Evolutionary conservation across 495 filamentous ascomycete species (phyloP), one percentile per base, ranked within the genome.

Genomic region (Xylaria nigripes): DNA sequence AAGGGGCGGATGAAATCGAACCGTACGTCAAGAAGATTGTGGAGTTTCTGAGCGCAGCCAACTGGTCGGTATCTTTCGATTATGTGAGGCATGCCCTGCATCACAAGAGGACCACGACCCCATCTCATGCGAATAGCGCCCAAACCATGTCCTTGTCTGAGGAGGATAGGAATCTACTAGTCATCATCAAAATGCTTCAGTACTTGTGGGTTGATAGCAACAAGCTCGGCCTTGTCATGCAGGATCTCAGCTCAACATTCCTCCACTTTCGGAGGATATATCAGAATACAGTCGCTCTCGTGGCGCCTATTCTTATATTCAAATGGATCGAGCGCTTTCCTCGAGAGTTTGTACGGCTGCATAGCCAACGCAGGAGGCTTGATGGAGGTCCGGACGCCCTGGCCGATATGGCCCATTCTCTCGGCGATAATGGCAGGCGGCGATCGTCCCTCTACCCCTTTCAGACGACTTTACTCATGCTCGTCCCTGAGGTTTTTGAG

Each of bases 401-500:
- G 8, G 84, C 84, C 45, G 82, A 85, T 50, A 83, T 84, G 74
- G 74, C 81, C 1, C 71, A 75, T 38, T 76, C 78, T 6, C 67
- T 83, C 29, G 65, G 72, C 24, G 81, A 85, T 54, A 75, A 73
- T 41, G 72, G 69, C 13, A 71, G 71, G 56, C 70, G 79, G 21
- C 76, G 76, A 34, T 70, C 70, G 5, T 66, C 78, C n/a, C 69
- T 85, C 18, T 82, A 75, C 58, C 82, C 82, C 18, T 71, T 85
- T 30, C 82, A 84, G 62, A 81, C 74, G 18, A 74, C 79, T 23
- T 68, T 85, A 10, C 63, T 84, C 7, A 72, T 85, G 44, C 73
- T 85, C 6, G 62, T 84, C 19, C 82, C 82, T 4, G 82, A 85
- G 48, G 79, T 84, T 15, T 85, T 85, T 46, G 78, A 81, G 59